Base-by-base conservation (phyloP, 1,139 yeast species). In the Diutina scorzettiae region DNA sequence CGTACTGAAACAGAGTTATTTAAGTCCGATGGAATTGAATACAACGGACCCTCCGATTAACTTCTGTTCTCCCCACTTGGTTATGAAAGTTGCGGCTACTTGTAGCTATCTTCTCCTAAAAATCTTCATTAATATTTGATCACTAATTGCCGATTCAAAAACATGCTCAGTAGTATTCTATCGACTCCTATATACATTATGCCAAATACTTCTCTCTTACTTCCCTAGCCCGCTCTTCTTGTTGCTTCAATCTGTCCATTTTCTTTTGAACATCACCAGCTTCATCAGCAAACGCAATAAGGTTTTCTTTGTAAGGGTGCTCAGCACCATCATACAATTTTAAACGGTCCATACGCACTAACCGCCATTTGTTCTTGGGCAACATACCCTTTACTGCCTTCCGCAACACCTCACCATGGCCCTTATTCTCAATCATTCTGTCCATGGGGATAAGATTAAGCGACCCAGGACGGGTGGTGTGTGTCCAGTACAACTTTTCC, bases 351-450 rank as follows among this genome's bases (percentile, higher is more conserved):
- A 91, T 63, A 58, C 98, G 76, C 24, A 70, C 68, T 54, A 82
- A 76, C 59, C 97, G 76, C 49, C 81, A 74, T 55, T 81, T 78
- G 60, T 91, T 89, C 64, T 86, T 87, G 34, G 98, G 98, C 45
- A 91, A 70, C 99, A 91, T 91, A 46, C 95, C 95, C 50, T 85
- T 81, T 7, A 91, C 98, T 0, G 98, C 97, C 54, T 83, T 76
- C 53, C 63, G 74, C 51, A 91, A 65, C 17, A 87, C 65, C 58
- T 89, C 98, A 17, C 85, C 80, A 53, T 79, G 83, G 11, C 98
- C 98, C 55, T 81, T 80, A 59, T 87, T 81, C 45, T 71, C 76
- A 44, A 78, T 75, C 63, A 89, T 66, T 49, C 76, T 78, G 48
- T 79, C 79, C 94, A 91, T 82, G 20, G 96, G 80, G 41, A 79